Evolutionary conservation across 2,329 filamentous ascomycete genomes (phyloP).

Genomic region (Diaporthe helianthi): DNA sequence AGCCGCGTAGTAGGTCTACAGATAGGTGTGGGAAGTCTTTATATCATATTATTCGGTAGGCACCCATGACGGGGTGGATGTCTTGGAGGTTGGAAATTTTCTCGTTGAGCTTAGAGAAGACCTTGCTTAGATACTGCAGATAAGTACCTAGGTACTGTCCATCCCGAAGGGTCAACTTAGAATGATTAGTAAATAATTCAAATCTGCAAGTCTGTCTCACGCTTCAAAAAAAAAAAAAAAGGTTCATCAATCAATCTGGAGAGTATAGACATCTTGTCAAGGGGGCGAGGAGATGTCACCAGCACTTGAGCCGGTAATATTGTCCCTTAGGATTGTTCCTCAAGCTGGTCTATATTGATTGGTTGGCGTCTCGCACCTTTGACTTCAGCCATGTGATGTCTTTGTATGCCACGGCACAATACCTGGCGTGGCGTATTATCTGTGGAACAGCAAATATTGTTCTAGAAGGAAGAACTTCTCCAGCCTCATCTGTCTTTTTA

Average conservation of each 20-base stretch:
- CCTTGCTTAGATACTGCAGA: too few species aligned
- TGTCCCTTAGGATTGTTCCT: slow-evolving; percentile 26
- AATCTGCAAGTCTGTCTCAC: not conserved
- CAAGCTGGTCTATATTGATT: not conserved
- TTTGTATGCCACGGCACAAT: slow-evolving; percentile 30
- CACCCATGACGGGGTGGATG: too few species aligned
- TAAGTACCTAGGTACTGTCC: not conserved
- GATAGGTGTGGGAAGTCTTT: too few species aligned
- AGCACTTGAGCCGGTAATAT: not conserved
- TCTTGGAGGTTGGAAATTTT: too few species aligned
- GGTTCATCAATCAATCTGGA: not conserved
- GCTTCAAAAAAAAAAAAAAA: too few species aligned
- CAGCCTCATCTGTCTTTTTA: not conserved
- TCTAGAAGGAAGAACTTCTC: not conserved
- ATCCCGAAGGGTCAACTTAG: not conserved
- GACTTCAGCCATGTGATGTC: not conserved
- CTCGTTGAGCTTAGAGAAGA: too few species aligned
- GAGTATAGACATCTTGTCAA: not conserved
- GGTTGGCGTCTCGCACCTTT: not conserved
- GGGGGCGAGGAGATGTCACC: not conserved
- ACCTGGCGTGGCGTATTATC: slow-evolving; percentile 3
- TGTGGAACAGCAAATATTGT: not conserved
- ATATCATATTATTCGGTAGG: too few species aligned
- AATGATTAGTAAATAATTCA: not conserved
- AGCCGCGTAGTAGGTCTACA: too few species aligned